Base-by-base conservation (phyloP, 805 yeast genomes). In the Wickerhamiella cacticola region DNA sequence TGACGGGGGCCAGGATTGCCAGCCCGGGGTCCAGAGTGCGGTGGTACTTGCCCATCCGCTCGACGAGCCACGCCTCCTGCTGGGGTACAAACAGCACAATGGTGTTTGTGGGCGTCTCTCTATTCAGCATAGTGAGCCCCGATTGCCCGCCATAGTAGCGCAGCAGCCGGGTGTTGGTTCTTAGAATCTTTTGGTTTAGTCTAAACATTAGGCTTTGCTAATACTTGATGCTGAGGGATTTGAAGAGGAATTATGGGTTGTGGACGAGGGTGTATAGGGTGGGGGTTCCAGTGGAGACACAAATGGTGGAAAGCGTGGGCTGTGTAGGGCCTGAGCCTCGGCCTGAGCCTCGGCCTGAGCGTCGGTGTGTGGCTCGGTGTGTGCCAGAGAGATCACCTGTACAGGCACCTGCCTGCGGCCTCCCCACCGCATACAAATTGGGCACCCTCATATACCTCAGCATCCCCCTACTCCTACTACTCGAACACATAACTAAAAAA, bases 41-140 rank as follows among this genome's bases (percentile, higher is more conserved):
- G 54, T 78, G 73, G 68, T 82, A 84, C 60, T 80, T 81, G 26
- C 95, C 95, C 95, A 84, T 84, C 53, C 95, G 70, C 63, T 84
- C 95, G 16, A 84, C 94, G 16, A 84, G 76, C 87, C 92, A 84
- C 2, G 94, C 94, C 18, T 84, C 80, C 63, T 84, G 94, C 62
- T 85, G 94, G 1, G 95, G 95, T 13, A 84, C 94, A 61, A 84
- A 84, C 56, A 83, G 69, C 34, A 82, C 63, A 3, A 82, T 63
- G 1, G 92, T 82, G 63, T 82, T 82, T 15, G 85, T 67, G n/a
- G 94, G 94, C 46, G 46, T 43, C 8, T 24, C 25, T 24, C 25
- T 24, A 23, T 40, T 43, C 22, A 43, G 33, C 40, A 29, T 35
- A 8, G 39, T 33, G 22, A 43, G 46, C 26, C 39, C 46, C 13